Evolutionary conservation across 2,329 filamentous ascomycete genomes (phyloP).

Genomic region (Penicillium sp.): DNA sequence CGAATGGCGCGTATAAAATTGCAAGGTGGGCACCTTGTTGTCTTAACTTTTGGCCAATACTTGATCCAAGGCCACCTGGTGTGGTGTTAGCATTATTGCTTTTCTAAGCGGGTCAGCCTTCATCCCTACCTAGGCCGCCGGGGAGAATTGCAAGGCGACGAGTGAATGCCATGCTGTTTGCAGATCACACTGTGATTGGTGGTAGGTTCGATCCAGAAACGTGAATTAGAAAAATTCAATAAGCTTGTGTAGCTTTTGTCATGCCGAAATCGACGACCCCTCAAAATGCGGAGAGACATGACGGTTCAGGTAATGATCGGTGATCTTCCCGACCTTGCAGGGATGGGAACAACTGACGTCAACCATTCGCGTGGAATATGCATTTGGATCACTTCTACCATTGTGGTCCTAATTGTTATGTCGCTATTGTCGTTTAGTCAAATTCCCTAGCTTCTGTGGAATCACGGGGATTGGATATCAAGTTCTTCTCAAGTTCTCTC

Average conservation of each 20-base stretch:
- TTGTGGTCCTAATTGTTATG: background rate
- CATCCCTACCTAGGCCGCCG: conserved; percentile 42
- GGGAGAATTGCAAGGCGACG: conserved; percentile 45
- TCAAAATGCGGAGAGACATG: background rate
- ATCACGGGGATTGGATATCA: no score
- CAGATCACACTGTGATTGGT: background rate
- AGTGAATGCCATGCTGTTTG: conserved; percentile 33
- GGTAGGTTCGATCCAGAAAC: background rate
- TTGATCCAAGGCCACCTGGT: conserved; percentile 44
- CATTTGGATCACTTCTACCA: background rate
- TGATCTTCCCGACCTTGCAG: background rate
- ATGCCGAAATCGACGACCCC: background rate
- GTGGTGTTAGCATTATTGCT: background rate
- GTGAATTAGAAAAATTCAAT: background rate
- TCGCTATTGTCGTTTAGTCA: no score
- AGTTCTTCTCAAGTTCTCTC: no score
- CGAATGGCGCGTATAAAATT: conserved; percentile 51
- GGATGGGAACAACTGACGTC: background rate
- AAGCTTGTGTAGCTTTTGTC: background rate
- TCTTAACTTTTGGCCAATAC: conserved; percentile 43
- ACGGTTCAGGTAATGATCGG: background rate
- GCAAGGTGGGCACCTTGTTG: conserved; percentile 46
- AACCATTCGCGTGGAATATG: background rate
- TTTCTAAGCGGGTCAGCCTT: background rate
- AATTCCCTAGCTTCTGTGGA: no score